Conservation (phyloP, 805 yeast species). For the Ogataea sp. region DNA sequence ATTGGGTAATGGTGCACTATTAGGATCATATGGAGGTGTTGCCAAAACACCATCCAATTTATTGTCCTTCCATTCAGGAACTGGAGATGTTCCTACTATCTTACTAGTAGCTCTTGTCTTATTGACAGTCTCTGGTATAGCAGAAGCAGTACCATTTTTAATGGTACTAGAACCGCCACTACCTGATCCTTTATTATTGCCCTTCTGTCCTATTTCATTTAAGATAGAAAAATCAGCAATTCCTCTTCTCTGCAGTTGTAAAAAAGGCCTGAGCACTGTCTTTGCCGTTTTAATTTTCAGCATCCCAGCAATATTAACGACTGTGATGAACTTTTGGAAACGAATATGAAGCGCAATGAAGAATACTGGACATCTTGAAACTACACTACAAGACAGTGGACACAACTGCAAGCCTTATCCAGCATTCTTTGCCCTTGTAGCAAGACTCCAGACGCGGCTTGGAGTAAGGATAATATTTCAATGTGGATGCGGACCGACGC, state of each 20-base stretch:
- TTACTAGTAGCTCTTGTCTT: not conserved
- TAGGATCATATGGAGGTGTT: not conserved
- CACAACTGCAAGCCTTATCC: too few species aligned
- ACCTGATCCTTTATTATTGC: not conserved
- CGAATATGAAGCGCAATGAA: too few species aligned
- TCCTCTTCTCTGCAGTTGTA: not conserved
- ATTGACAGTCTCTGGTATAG: not conserved
- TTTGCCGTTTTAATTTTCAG: too few species aligned
- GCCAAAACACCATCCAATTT: not conserved
- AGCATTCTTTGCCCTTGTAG: too few species aligned
- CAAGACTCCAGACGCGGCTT: too few species aligned
- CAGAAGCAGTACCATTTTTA: not conserved
- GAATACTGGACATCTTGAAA: too few species aligned
- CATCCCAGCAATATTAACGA: too few species aligned
- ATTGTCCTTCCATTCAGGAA: not conserved
- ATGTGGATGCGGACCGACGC: too few species aligned
- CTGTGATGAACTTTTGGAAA: too few species aligned
- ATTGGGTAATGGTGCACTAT: constrained; percentile 1
- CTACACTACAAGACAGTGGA: too few species aligned
- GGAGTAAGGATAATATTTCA: too few species aligned
- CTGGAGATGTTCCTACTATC: not conserved
- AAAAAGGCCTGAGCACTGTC: not conserved
- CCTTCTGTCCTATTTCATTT: not conserved
- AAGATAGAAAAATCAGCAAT: not conserved
- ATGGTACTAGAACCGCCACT: not conserved